Percentiles rank a stretch among this genome's conserved stretches.
phyloP scores from a whole-genome alignment of 2,329 filamentous ascomycete genomes.

The Colletotrichum falcatum region DNA sequence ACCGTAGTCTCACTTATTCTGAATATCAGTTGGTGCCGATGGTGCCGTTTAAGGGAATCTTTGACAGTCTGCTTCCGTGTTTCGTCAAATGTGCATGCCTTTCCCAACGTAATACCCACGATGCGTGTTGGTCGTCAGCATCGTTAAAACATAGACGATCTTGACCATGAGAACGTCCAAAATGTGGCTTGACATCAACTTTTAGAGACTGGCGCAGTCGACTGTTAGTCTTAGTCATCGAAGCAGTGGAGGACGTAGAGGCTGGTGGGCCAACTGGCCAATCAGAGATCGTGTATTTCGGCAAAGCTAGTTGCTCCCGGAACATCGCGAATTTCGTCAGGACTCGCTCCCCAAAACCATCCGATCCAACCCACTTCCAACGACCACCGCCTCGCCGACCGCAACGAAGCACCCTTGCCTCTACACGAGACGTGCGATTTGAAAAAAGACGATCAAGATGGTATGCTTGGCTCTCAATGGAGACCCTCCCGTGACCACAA shows the following conservation, averaged over 20 bases:
- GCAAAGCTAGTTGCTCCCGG: constrained; percentile 41
- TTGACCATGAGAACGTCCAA: background rate
- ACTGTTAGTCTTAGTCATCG: constrained; percentile 23
- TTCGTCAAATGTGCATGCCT: background rate
- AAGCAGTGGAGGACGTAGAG: background rate
- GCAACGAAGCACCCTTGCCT: constrained; percentile 35
- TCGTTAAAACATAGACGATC: background rate
- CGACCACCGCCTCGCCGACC: constrained; percentile 34
- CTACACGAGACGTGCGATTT: constrained; percentile 29
- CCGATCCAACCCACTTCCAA: constrained; percentile 17
- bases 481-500: constrained; percentile 14
- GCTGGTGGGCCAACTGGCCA: constrained; percentile 13
- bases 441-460: constrained; percentile 49
- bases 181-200: background rate
- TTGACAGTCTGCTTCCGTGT: no score
- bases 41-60: no score
- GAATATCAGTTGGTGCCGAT: background rate
- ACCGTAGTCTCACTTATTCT: background rate
- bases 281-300: constrained; percentile 38
- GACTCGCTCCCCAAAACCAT: constrained; percentile 34
- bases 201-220: background rate
- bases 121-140: background rate
- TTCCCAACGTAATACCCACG: background rate
- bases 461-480: constrained; percentile 45
- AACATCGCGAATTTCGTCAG: constrained; percentile 43